Evolutionary conservation across 2,329 filamentous ascomycete genomes (phyloP).

Genomic region (Cercospora janseana): DNA sequence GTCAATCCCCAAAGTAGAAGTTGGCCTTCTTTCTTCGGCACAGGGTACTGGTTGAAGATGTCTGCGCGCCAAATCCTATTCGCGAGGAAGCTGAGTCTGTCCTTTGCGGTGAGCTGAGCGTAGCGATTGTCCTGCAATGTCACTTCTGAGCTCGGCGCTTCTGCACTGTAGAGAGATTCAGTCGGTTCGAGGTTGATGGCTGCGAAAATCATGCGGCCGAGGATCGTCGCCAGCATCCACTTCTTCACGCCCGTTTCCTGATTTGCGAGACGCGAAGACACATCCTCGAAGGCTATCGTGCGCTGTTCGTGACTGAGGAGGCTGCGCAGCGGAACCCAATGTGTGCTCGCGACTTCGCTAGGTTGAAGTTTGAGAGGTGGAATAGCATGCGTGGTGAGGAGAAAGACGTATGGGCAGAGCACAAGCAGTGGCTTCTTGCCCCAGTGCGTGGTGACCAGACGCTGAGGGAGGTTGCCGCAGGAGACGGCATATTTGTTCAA

Average conservation of each 20-base stretch:
- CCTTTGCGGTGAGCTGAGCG: conserved; percentile 19
- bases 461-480: conserved; percentile 63
- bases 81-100: conserved; percentile 19
- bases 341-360: conserved; percentile 65
- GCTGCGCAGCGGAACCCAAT: conserved; percentile 65
- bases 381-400: conserved; percentile 56
- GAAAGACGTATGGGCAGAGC: conserved; percentile 66
- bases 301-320: conserved; percentile 60
- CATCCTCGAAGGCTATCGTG: conserved; percentile 62
- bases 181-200: conserved; percentile 62
- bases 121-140: conserved; percentile 32
- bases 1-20: conserved; percentile 68
- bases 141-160: conserved; percentile 32
- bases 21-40: conserved; percentile 44
- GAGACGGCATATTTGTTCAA: conserved; percentile 44
- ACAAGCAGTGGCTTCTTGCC: conserved; percentile 65
- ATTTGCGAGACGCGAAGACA: conserved; percentile 60
- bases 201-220: conserved; percentile 67
- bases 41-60: conserved; percentile 32
- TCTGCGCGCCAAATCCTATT: conserved; percentile 28
- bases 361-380: conserved; percentile 63
- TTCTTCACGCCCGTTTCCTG: conserved; percentile 55
- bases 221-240: conserved; percentile 54
- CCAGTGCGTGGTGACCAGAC: conserved; percentile 65
- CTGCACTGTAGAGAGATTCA: conserved; percentile 58